Base-by-base conservation (phyloP, 2,329 filamentous ascomycete genomes). In the Cladosporium phlei region DNA sequence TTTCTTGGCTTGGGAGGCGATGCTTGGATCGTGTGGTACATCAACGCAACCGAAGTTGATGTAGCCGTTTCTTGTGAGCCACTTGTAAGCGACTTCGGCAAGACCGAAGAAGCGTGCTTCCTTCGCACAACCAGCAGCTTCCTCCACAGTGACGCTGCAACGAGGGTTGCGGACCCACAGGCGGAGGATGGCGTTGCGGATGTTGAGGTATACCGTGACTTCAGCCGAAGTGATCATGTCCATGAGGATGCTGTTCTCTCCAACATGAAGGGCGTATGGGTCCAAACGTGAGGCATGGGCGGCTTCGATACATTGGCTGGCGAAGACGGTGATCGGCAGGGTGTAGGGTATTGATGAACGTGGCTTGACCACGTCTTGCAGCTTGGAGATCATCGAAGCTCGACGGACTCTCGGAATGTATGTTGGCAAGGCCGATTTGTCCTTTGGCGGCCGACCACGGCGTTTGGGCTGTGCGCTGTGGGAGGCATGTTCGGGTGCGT, bases 11-110 rank as follows among this genome's bases (percentile, higher is more conserved):
- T 60, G 69, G 28, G 54, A 50, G 3, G 52, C 56, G 21, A 50
- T 25, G 5, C 49, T 45, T 1, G 52, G 52, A 40, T 59, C 57
- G 40, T 50, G 53, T 27, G 79, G 78, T n/a, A 89, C 70, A 59
- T 89, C 80, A 2, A 93, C 78, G 64, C 93, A 97, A 12, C 94
- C 93, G 64, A 89, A 96, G 66, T 98, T 98, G 71, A 98, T 95
- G 65, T 95, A 95, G 16, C 93, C 93, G 54, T 86, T 82, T 50
- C 91, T 83, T 47, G 90, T 75, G 14, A 98, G 78, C 91, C 91
- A 98, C 65, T 95, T 83, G 62, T 93, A 94, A 54, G 89, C 93
- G 47, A 96, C 77, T 54, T 82, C 87, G 8, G 93, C 90, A 35
- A 91, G 79, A 50, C 88, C 85, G 66, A 95, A 95, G 82, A 89